Evolutionary conservation across 2,329 filamentous ascomycete species (phyloP).

Genomic region (Cladophialophora exuberans): DNA sequence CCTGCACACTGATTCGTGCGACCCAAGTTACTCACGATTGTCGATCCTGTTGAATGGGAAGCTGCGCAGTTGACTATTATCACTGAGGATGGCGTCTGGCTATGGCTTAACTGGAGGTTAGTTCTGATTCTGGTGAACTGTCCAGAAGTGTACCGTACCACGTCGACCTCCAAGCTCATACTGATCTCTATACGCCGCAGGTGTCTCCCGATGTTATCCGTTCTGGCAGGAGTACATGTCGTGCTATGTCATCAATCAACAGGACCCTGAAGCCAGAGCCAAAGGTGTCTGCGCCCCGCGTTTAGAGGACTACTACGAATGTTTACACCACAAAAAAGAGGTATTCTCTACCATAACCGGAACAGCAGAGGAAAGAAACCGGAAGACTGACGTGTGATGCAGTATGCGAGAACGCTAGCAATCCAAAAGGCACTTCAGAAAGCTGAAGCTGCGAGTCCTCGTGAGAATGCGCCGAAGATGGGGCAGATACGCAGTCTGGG

Average conservation of each 20-base stretch:
- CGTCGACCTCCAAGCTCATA: constrained; percentile 1
- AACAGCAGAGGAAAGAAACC: not conserved
- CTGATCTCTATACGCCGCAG: constrained; percentile 43
- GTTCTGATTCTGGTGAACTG: constrained; percentile 30
- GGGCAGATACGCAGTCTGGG: constrained; percentile 88
- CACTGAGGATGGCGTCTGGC: constrained; percentile 54
- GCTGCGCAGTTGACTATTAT: no score
- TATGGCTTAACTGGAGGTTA: constrained; percentile 59
- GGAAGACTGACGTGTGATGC: constrained; percentile 23
- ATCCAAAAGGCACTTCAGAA: constrained; percentile 86
- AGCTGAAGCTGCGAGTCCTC: constrained; percentile 71
- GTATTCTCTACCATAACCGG: constrained; percentile 55
- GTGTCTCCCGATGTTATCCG: constrained; percentile 85
- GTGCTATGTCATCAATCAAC: constrained; percentile 95
- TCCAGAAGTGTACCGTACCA: not conserved
- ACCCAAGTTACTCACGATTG: no score
- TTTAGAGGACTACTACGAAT: constrained; percentile 98
- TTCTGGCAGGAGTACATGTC: constrained; percentile 99
- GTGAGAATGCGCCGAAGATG: constrained; percentile 79
- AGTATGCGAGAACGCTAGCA: constrained; percentile 77
- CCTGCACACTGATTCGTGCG: no score
- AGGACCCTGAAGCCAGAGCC: constrained; percentile 73
- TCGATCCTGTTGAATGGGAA: no score
- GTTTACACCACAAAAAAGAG: constrained; percentile 98
- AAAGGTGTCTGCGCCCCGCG: constrained; percentile 85